A percentile compares a stretch with the other conserved stretches of the same genome.
Evolutionary conservation across 148 eudicot species (phyloP).

Genomic region (Cornus suecica): DNA sequence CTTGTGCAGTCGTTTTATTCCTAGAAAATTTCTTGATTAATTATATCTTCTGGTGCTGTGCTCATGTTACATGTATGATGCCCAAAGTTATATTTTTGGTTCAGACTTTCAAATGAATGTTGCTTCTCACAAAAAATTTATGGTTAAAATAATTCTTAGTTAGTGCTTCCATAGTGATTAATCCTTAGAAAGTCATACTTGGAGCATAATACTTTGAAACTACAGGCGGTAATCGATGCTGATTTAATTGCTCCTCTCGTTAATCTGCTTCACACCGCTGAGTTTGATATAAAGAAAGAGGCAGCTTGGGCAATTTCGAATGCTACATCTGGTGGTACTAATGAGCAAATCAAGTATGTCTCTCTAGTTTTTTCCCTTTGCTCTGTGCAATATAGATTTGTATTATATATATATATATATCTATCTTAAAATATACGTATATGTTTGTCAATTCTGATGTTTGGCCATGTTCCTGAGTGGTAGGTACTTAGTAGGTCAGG

Average conservation of each 20-base stretch:
- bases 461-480: neutral
- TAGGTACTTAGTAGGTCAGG: conserved; percentile 64
- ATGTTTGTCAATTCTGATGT: neutral
- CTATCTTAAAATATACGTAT: no score
- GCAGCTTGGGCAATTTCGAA: conserved; percentile 88
- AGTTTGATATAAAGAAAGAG: conserved; percentile 81
- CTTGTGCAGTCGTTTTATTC: no score
- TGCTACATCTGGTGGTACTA: conserved; percentile 78
- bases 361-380: neutral
- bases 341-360: conserved; percentile 69
- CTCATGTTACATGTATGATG: no score
- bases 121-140: neutral
- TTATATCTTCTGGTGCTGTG: conserved; percentile 1
- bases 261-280: conserved; percentile 76
- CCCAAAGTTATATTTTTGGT: neutral
- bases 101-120: neutral
- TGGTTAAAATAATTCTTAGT: no score
- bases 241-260: conserved; percentile 62
- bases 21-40: neutral
- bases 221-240: conserved; percentile 69
- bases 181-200: conserved; percentile 1
- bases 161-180: neutral
- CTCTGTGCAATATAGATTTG: neutral
- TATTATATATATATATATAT: no score
- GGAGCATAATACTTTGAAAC: conserved; percentile 9